Conservation (phyloP, 2,329 filamentous ascomycete species). For the Botrytis paeoniae region DNA sequence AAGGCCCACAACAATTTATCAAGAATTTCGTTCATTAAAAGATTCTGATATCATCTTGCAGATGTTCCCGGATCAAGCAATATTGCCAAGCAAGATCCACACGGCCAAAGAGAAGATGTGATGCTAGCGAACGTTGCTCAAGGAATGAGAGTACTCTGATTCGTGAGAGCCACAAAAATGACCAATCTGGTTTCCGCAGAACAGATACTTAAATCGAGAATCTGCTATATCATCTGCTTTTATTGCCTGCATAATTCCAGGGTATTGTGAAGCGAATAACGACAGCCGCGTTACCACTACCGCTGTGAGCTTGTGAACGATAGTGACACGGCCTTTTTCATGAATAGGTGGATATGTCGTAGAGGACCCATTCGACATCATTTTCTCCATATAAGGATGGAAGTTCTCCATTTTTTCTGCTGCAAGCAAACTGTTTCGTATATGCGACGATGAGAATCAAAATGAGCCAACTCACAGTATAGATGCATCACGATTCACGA, state of each 20-base stretch:
- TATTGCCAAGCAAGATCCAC: conserved; percentile 7
- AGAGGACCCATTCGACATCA: background rate
- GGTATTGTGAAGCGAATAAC: background rate
- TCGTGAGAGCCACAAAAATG: conserved; percentile 8
- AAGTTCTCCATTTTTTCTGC: background rate
- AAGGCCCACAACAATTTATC: conserved; percentile 12
- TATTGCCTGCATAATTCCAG: background rate
- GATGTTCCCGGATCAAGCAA: conserved; percentile 4
- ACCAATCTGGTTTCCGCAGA: background rate
- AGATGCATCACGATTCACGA: background rate
- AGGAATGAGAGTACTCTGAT: background rate
- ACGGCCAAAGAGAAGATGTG: background rate
- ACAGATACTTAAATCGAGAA: background rate
- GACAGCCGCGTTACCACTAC: background rate
- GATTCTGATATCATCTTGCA: conserved; percentile 21
- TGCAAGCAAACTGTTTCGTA: background rate
- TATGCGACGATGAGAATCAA: background rate
- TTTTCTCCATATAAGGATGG: background rate
- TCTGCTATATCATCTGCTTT: background rate
- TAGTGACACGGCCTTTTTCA: conserved; percentile 1
- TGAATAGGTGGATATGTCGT: background rate
- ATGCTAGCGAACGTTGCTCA: background rate
- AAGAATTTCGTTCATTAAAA: conserved; percentile 3
- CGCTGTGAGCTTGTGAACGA: background rate
- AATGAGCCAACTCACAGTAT: background rate